Base-by-base conservation (phyloP, 331 rosid species). In the Spiraea crenata region DNA sequence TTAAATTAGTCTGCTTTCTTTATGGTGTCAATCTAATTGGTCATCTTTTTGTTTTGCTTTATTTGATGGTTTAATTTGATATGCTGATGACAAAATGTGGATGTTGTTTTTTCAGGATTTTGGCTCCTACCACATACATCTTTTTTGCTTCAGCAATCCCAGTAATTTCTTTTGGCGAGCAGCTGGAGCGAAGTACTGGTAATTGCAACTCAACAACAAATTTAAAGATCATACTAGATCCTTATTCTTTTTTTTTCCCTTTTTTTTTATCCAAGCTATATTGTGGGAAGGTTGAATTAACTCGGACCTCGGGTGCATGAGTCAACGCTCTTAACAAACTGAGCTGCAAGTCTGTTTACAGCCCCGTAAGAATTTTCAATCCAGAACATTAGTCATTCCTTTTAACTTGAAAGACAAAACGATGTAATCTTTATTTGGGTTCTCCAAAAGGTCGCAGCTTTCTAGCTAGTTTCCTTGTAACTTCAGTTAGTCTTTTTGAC, bases 111-210 rank as follows among this genome's bases (percentile, higher is more conserved):
- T 63, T 34, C 89, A 93, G 99, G 91, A 93, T 91, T 79, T 82
- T 78, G 97, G 99, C 99, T 80, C 99, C 99, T 72, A 93, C 99
- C 74, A 93, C 99, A 62, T 93, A 93, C 65, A 93, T 93, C 74
- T 93, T 93, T 52, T 93, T 93, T 74, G 99, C 99, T 57, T 93
- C 99, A 3, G 97, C 99, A 42, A 95, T 91, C 46, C 99, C 97
- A 17, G 99, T 91, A 72, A 87, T 89, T 77, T 95, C 99, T 65
- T 95, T 95, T 73, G 98, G 99, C 20, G 99, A 95, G 78, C 99
- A 95, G 54, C 80, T 95, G 69, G 99, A 95, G 82, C 49, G 96
- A 75, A 47, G 70, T 57, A 95, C 98, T 35, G 99, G 99, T 95
- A 85, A 14, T 55, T 38, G 49, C 25, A 69, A 78, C 25, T 46